Percentiles rank a stretch among this genome's conserved stretches.
These are phyloP conservation scores for Cryphonectria nitschkei DNA, from an alignment of 2,329 filamentous ascomycete genomes.

Conservation along the genomic window DNA sequence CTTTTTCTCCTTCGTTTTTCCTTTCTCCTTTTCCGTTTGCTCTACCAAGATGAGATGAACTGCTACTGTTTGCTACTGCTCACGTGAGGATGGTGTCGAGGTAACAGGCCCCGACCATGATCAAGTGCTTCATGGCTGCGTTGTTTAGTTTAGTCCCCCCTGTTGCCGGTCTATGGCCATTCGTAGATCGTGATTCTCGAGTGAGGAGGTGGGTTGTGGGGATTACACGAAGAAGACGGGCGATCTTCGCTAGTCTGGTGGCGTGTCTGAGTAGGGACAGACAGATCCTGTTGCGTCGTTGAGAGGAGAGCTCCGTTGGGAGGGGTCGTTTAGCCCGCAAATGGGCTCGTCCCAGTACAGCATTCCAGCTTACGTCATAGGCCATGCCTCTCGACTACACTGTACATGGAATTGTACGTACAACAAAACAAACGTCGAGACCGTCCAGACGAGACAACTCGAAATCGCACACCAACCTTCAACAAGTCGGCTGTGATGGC, in stretches of 20 bases:
- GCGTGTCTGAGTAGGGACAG: neutral
- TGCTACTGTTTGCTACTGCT: slow-evolving; percentile 33
- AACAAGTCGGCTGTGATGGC: neutral
- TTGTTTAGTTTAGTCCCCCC: neutral
- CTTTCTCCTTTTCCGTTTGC: neutral
- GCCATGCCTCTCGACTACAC: neutral
- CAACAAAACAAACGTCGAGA: neutral
- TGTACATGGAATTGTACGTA: neutral
- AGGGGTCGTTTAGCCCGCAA: neutral
- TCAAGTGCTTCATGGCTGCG: slow-evolving; percentile 55
- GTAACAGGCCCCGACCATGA: slow-evolving; percentile 71
- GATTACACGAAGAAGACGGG: neutral
- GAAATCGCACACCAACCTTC: neutral
- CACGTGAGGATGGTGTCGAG: slow-evolving; percentile 71
- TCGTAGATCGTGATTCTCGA: neutral
- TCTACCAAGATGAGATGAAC: neutral
- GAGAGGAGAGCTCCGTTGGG: neutral
- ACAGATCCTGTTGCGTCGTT: neutral
- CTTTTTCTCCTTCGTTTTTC: neutral
- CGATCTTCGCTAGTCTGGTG: neutral
- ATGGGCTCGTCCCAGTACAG: neutral
- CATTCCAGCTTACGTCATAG: slow-evolving; percentile 1
- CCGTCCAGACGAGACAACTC: neutral
- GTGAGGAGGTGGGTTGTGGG: neutral
- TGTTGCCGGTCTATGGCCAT: neutral